Evolutionary conservation across 1,284 basidiomycete species (phyloP), one percentile per base, ranked within the genome.

Genomic region (Anthracocystis walkeri): DNA sequence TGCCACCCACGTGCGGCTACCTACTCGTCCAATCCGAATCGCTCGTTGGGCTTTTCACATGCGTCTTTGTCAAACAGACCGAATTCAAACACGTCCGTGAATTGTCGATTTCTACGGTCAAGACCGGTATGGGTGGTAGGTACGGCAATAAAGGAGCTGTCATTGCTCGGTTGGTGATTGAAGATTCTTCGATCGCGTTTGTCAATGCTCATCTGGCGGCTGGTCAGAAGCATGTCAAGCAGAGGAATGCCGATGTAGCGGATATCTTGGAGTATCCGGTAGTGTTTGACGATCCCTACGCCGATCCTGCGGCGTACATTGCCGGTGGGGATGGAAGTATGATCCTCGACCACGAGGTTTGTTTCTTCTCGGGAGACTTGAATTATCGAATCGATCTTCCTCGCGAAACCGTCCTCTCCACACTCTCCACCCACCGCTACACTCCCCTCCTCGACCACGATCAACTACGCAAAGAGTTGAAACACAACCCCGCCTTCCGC

Each of bases 81-180:
- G 50, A 88, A 70, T 84, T 83, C 63, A 79, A 84, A 10, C 86
- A 87, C 45, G 85, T 97, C 60, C 89, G 90, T 72, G 91, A 95
- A 83, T 87, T 90, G 11, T 89, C 91, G 7, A 90, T 94, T 35
- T 90, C 90, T 1, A 92, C 91, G 0, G 89, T 97, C 73, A 98
- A 98, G 87, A 88, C 93, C 23, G 96, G 96, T 0, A 92, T 98
- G 89, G 92, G 92, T 1, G 93, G 94, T 6, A 88, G 91, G 67
- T 97, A 96, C 84, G 96, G 96, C 1, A 99, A 99, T 86, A 98
- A 99, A 91, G 96, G 96, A 16, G 95, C 92, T 0, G 95, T 98
- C 65, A 90, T 97, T 18, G 89, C 93, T 2, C 90, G 96, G n/a
- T 89, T 97, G 66, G 90, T 94, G 10, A 87, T 98, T 40, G 93